A percentile compares a stretch with the other conserved stretches of the same genome.
Evolutionary conservation across 2,329 filamentous ascomycete genomes (phyloP).

Genomic region (Aspergillus pseudotamarii): DNA sequence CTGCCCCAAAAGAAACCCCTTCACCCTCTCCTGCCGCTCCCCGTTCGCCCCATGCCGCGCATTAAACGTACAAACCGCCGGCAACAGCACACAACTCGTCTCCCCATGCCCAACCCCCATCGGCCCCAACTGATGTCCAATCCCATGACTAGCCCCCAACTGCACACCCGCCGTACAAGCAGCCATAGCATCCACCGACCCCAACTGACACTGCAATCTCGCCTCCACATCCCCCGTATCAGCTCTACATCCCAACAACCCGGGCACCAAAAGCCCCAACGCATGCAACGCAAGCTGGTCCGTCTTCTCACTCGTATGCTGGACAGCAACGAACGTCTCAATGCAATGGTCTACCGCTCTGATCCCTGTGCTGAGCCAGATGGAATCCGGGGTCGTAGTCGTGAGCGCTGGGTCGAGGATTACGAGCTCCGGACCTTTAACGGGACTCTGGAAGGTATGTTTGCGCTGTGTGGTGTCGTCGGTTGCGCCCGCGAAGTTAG

Average conservation of each 20-base stretch:
- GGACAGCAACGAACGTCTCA: slow-evolving; percentile 54
- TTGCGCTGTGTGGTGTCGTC: slow-evolving; percentile 40
- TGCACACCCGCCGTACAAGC: slow-evolving; percentile 44
- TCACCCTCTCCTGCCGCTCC: slow-evolving; percentile 46
- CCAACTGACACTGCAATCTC: slow-evolving; percentile 52
- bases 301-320: slow-evolving; percentile 32
- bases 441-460: slow-evolving; percentile 39
- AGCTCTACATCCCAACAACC: slow-evolving; percentile 45
- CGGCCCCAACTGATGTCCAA: slow-evolving; percentile 58
- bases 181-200: slow-evolving; percentile 57
- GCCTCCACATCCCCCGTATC: slow-evolving; percentile 45
- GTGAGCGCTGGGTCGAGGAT: slow-evolving; percentile 60
- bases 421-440: slow-evolving; percentile 53
- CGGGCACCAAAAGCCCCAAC: slow-evolving; percentile 46
- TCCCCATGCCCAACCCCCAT: slow-evolving; percentile 63
- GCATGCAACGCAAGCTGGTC: slow-evolving; percentile 45
- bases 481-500: slow-evolving; percentile 43
- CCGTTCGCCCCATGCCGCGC: slow-evolving; percentile 45
- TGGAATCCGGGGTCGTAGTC: slow-evolving; percentile 59
- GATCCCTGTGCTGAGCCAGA: slow-evolving; percentile 53
- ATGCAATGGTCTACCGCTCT: slow-evolving; percentile 62
- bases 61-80: slow-evolving; percentile 61
- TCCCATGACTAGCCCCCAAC: slow-evolving; percentile 56
- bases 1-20: slow-evolving; percentile 45
- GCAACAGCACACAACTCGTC: slow-evolving; percentile 60